phyloP scores from a whole-genome alignment of 306 rosid genomes.

The Corylus avellana region DNA sequence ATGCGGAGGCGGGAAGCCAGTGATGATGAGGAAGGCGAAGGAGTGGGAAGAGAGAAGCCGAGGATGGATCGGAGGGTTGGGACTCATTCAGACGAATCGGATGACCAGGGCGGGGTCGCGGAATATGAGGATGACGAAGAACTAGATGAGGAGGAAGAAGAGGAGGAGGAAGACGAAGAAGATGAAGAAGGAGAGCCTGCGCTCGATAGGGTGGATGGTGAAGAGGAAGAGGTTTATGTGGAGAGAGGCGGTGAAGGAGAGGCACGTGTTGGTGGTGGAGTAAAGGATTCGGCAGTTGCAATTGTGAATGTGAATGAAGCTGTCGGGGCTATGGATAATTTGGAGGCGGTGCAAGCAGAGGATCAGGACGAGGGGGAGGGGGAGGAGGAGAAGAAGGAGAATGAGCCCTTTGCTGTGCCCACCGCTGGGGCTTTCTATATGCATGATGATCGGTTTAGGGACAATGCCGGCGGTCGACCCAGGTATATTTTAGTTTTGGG shows the following conservation, averaged over 20 bases:
- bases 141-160: conserved; percentile 48
- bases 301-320: conserved; percentile 32
- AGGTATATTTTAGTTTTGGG: conserved; percentile 49
- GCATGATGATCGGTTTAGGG: conserved; percentile 96
- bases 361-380: conserved; percentile 23
- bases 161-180: conserved; percentile 41
- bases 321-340: conserved; percentile 43
- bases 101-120: conserved; percentile 80
- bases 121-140: conserved; percentile 75
- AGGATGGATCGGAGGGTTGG: conserved; percentile 46
- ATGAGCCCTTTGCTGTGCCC: conserved; percentile 93
- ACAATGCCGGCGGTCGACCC: conserved; percentile 69
- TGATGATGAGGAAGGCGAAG: conserved; percentile 81
- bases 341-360: conserved; percentile 39
- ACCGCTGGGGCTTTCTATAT: conserved; percentile 98
- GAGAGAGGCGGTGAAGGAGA: conserved; percentile 40
- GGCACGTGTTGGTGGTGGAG: conserved; percentile 30
- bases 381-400: conserved; percentile 74
- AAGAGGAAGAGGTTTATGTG: conserved; percentile 33
- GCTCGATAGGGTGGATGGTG: conserved; percentile 22
- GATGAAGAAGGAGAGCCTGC: conserved; percentile 38
- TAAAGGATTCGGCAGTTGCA: conserved; percentile 32
- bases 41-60: conserved; percentile 41
- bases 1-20: conserved; percentile 91
- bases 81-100: conserved; percentile 70